A percentile compares a stretch with the other conserved stretches of the same genome.
Conservation (phyloP, 768 basidiomycete species). For the Cyathus striatus region DNA sequence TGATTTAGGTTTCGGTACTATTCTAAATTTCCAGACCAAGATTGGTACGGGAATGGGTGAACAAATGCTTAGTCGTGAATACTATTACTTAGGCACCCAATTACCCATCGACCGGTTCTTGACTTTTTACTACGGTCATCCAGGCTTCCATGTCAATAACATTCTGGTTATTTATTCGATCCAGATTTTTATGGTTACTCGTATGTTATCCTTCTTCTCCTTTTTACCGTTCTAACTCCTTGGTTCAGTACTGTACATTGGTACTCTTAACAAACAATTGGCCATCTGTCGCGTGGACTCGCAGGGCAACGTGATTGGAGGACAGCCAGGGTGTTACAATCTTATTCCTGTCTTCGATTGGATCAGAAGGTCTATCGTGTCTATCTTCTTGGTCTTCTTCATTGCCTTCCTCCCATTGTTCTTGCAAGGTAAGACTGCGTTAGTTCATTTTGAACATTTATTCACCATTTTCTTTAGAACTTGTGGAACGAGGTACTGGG, state of each 20-base stretch:
- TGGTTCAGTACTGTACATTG: slow-evolving; percentile 78
- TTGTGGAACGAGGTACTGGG: slow-evolving; percentile 94
- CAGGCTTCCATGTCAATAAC: slow-evolving; percentile 99
- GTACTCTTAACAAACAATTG: slow-evolving; percentile 93
- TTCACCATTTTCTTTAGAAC: slow-evolving; percentile 45
- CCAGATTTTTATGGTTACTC: slow-evolving; percentile 93
- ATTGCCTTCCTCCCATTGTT: slow-evolving; percentile 96
- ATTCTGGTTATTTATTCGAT: slow-evolving; percentile 98
- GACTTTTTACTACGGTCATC: slow-evolving; percentile 99
- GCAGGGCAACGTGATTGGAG: slow-evolving; percentile 70
- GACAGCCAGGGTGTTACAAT: slow-evolving; percentile 93
- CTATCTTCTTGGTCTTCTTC: slow-evolving; percentile 98
- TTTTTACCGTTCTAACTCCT: slow-evolving; percentile 1
- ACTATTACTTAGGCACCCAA: slow-evolving; percentile 98
- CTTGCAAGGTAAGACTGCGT: slow-evolving; percentile 68
- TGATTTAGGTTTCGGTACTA: slow-evolving; percentile 98
- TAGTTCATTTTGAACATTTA: background rate
- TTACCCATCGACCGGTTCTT: slow-evolving; percentile 97
- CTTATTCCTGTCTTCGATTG: slow-evolving; percentile 95
- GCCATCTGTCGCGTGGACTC: slow-evolving; percentile 85
- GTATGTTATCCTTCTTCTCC: slow-evolving; percentile 41
- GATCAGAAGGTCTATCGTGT: slow-evolving; percentile 95
- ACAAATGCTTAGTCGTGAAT: slow-evolving; percentile 99
- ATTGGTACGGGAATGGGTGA: slow-evolving; percentile 99
- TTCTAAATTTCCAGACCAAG: slow-evolving; percentile 99